These are phyloP conservation scores for Chlorencoelia australis DNA, from an alignment of 2,329 filamentous ascomycete species.

Conservation along the genomic window DNA sequence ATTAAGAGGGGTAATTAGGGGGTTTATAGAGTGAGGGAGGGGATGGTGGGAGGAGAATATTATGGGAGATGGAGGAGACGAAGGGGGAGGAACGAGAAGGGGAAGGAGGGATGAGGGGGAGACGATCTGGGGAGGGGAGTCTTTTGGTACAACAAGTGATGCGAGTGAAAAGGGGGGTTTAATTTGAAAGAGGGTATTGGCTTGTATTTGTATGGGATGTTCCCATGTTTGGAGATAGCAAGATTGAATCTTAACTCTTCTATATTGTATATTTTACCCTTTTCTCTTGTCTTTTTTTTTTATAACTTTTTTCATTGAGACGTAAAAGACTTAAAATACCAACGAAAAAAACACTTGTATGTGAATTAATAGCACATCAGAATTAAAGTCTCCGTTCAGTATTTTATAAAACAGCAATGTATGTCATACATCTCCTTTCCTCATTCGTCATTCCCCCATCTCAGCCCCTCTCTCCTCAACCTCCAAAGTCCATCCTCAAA, in stretches of 20 bases:
- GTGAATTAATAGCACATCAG: too few species aligned
- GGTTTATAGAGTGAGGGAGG: background rate
- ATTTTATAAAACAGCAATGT: too few species aligned
- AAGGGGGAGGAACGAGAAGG: background rate
- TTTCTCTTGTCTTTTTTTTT: background rate
- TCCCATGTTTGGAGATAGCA: background rate
- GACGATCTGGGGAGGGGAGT: background rate
- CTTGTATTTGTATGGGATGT: too few species aligned
- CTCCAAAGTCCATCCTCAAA: conserved; percentile 84
- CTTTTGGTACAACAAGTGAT: too few species aligned
- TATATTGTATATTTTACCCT: background rate
- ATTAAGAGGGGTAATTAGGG: too few species aligned
- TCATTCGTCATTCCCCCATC: background rate
- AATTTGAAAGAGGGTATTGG: too few species aligned
- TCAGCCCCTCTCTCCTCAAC: conserved; percentile 30
- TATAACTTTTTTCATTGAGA: background rate
- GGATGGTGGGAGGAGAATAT: too few species aligned
- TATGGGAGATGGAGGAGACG: background rate
- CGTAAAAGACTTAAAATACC: too few species aligned
- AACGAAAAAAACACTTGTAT: too few species aligned
- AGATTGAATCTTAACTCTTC: background rate
- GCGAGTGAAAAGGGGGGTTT: too few species aligned
- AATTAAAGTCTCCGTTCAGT: too few species aligned
- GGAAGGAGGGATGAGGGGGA: background rate
- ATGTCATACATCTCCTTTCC: background rate